phyloP scores from a whole-genome alignment of 345 rosid genomes.

The Brassica incana region DNA sequence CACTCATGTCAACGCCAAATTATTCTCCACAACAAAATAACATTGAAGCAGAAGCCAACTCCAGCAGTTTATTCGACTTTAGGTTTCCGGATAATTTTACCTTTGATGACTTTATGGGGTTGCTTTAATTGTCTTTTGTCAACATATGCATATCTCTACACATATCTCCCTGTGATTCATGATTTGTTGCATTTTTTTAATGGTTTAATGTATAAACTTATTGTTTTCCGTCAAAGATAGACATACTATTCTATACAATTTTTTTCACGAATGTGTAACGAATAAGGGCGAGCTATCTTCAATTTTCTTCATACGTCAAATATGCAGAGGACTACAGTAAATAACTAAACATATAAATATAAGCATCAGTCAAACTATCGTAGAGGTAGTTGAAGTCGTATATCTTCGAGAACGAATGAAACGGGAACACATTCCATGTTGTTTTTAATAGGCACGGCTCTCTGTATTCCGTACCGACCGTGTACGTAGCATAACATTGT shows the following conservation, averaged over 20 bases:
- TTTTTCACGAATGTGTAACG: background rate
- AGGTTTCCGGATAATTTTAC: constrained; percentile 69
- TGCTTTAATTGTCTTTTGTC: constrained; percentile 11
- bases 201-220: constrained; percentile 10
- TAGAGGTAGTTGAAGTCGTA: background rate
- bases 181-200: constrained; percentile 31
- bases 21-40: constrained; percentile 56
- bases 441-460: background rate
- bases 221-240: background rate
- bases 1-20: constrained; percentile 59
- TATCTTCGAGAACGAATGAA: background rate
- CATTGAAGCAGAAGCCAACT: constrained; percentile 61
- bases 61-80: constrained; percentile 72
- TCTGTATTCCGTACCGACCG: background rate
- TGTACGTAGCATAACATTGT: background rate
- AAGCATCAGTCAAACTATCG: background rate
- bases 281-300: background rate
- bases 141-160: background rate
- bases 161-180: constrained; percentile 10
- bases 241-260: background rate
- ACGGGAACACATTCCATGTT: background rate
- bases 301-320: background rate
- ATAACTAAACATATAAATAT: background rate
- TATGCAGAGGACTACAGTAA: background rate
- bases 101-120: constrained; percentile 62